phyloP scores from a whole-genome alignment of 1,139 yeast species.

The Lodderomyces oxycetoniae region DNA sequence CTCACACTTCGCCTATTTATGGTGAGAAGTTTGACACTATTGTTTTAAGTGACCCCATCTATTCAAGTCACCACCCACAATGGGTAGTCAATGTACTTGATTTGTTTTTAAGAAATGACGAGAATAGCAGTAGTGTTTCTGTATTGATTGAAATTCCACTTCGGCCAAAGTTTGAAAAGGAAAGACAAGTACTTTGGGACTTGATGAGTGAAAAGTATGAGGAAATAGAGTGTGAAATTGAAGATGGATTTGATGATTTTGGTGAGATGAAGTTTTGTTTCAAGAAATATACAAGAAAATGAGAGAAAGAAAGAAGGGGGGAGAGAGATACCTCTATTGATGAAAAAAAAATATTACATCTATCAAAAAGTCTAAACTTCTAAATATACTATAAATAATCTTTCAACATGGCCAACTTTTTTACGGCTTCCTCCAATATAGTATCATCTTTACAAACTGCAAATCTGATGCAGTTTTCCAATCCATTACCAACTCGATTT shows the following conservation, averaged over 20 bases:
- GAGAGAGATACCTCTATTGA: not conserved
- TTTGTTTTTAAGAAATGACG: conserved; percentile 32
- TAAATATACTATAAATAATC: conserved; percentile 41
- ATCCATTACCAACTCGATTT: conserved; percentile 63
- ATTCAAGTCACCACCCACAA: conserved; percentile 74
- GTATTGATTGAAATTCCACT: conserved; percentile 74
- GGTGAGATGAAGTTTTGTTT: conserved; percentile 65
- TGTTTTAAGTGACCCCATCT: conserved; percentile 81
- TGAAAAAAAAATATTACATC: not conserved
- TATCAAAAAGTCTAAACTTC: not conserved
- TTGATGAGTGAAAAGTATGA: conserved; percentile 35
- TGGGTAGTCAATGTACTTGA: conserved; percentile 61
- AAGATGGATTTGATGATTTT: conserved; percentile 80
- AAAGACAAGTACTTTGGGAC: conserved; percentile 57
- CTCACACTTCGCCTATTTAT: conserved; percentile 29
- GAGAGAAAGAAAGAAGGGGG: not conserved
- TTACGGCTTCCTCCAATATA: conserved; percentile 75
- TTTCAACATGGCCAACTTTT: conserved; percentile 64
- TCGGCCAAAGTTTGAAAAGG: conserved; percentile 60
- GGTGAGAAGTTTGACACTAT: conserved; percentile 48
- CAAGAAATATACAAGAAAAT: conserved; percentile 30
- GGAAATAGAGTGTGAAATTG: conserved; percentile 28
- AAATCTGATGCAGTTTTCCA: conserved; percentile 83
- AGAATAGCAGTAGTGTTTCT: not conserved
- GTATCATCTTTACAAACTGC: conserved; percentile 94